Base-by-base conservation (phyloP, 305 asterid genomes). In the Andrographis paniculata region DNA sequence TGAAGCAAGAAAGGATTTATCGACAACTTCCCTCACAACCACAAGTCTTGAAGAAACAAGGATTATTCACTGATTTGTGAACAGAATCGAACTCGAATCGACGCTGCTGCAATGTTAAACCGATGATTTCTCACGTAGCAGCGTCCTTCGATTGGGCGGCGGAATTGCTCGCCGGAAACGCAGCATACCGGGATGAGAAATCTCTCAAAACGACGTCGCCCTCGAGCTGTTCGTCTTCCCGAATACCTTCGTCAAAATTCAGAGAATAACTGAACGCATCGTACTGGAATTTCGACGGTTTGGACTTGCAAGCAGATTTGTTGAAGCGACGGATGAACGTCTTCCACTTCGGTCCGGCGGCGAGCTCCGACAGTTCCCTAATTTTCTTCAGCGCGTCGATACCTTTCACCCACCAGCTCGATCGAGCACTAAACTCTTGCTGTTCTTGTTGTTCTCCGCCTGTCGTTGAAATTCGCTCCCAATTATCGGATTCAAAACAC, bases 291-390 rank as follows among this genome's bases (percentile, higher is more conserved):
- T 56, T 79, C 30, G 59, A 65, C 1, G 70, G 33, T 62, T 49
- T 79, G 35, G 61, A 27, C 38, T 75, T 43, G 55, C 54, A 52
- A 28, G 45, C 48, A 55, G 42, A 52, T 51, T 50, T 63, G 35
- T 69, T 86, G 56, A 79, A 67, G 40, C 92, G 80, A 17, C 95
- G 78, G 14, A 82, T 75, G 14, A 85, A 82, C 17, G 91, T 81
- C 83, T 76, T 85, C 95, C 95, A 81, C 55, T 66, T 81, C 22
- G 92, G 95, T 3, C 94, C 94, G 1, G 95, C 94, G 3, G 75
- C 79, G 31, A 82, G 66, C 72, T 76, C 94, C 69, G 95, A 82
- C 94, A 83, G 75, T 37, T 67, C 91, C 35, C 87, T 57, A 7
- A 63, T 69, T 57, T 68, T 77, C 64, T 67, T 79, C 52, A 79